Percentiles rank a stretch among this genome's conserved stretches.
phyloP scores from a whole-genome alignment of 1,284 basidiomycete species.

The Puccinia coronata region DNA sequence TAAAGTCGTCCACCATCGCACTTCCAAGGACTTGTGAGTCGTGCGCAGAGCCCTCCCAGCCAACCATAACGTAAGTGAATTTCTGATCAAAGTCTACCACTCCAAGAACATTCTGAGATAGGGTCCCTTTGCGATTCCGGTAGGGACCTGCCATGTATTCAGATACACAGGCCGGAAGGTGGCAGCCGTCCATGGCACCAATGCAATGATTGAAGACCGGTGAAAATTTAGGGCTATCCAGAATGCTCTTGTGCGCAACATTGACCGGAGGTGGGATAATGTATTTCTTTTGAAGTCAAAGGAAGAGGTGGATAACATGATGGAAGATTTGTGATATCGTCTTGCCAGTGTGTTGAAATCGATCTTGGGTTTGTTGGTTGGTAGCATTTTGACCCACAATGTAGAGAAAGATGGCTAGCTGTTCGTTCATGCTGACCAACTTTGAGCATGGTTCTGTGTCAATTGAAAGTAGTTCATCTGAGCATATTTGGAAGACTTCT shows the following conservation, averaged over 20 bases:
- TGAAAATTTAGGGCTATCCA: conserved; percentile 58
- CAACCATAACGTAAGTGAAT: conserved; percentile 59
- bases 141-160: conserved; percentile 53
- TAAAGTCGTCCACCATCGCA: conserved; percentile 56
- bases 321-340: conserved; percentile 50
- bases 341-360: conserved; percentile 51
- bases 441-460: background rate
- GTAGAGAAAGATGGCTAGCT: no score
- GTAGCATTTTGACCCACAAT: conserved; percentile 20
- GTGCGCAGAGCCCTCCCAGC: conserved; percentile 60
- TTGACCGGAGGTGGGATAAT: no score
- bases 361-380: conserved; percentile 36
- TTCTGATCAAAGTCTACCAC: conserved; percentile 56
- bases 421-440: conserved; percentile 1
- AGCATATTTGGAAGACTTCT: background rate
- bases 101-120: conserved; percentile 60
- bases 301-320: background rate
- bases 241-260: conserved; percentile 33
- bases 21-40: conserved; percentile 57
- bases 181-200: conserved; percentile 62
- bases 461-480: background rate
- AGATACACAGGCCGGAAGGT: conserved; percentile 57
- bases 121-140: conserved; percentile 59
- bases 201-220: conserved; percentile 60
- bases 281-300: conserved; percentile 17